These are phyloP conservation scores for Talaromyces trachyspermus DNA, from an alignment of 495 filamentous ascomycete species.

Conservation along the genomic window DNA sequence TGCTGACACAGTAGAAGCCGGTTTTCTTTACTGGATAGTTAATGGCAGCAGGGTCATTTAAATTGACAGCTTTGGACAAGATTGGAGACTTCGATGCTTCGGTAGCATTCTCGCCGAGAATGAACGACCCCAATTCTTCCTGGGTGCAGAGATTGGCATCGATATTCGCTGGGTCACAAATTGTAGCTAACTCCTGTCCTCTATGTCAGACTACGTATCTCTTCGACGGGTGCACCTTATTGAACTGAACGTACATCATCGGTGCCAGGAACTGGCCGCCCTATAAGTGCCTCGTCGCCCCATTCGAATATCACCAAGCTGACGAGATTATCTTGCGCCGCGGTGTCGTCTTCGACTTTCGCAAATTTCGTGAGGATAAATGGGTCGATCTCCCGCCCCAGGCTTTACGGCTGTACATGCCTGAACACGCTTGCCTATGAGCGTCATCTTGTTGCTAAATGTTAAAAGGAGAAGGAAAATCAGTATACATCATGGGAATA, in stretches of 20 bases:
- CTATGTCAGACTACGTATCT: conserved; percentile 13
- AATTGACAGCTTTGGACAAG: conserved; percentile 69
- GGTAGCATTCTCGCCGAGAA: conserved; percentile 66
- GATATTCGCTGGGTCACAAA: conserved; percentile 67
- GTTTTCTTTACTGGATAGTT: conserved; percentile 80
- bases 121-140: conserved; percentile 75
- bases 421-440: conserved; percentile 81
- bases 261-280: conserved; percentile 33
- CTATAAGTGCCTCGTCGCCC: conserved; percentile 73
- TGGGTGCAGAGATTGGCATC: conserved; percentile 60
- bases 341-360: conserved; percentile 42
- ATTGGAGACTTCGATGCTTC: conserved; percentile 62
- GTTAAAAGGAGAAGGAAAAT: conserved; percentile 3
- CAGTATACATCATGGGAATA: conserved; percentile 1
- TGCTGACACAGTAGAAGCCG: conserved; percentile 92
- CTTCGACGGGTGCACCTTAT: background rate
- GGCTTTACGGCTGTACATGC: conserved; percentile 87
- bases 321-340: conserved; percentile 62
- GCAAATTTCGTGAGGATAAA: conserved; percentile 81
- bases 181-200: conserved; percentile 52
- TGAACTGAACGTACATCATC: conserved; percentile 22
- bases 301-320: conserved; percentile 93
- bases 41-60: conserved; percentile 65
- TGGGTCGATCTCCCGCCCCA: conserved; percentile 90
- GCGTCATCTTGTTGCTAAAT: conserved; percentile 63